Evolutionary conservation across 345 rosid genomes (phyloP), one percentile per base, ranked within the genome.

Genomic region (Lumnitzera racemosa): DNA sequence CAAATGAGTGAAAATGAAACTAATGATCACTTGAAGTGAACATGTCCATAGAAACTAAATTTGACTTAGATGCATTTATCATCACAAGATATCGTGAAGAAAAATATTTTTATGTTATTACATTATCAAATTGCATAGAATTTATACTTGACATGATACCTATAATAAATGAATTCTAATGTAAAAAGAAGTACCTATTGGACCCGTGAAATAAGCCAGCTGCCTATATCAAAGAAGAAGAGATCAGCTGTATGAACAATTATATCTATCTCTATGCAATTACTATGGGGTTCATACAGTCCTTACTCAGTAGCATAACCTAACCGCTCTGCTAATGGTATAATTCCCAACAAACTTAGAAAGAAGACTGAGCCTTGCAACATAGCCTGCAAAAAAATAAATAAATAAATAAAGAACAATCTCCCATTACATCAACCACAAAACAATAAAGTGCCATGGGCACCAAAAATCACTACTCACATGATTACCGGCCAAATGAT

Each of bases 281-380:
- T 61, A 41, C 24, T 49, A 61, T 56, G 51, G 25, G 51, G 51
- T 54, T 59, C 63, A 56, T 51, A 4, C 16, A 66, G 13, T 56
- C 46, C 91, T 82, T 79, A 92, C 98, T 92, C 98, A 2, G 98
- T 92, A 53, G 91, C 91, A 81, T 92, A 92, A 74, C 98, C 96
- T 63, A 92, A 80, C 70, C 96, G 96, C 77, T 92, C 98, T 2
- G 98, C 96, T 80, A 89, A 83, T 36, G 96, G 98, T 56, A 83
- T 82, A 60, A 92, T 92, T 24, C 96, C 96, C 70, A 92, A 49
- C 62, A 92, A 72, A 75, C 96, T 87, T 49, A 89, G 67, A 64
- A 87, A 74, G 87, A 92, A 92, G 63, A 89, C 78, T 89, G 86
- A 83, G 4, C 96, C 94, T 94, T 85, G 83, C 58, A 58, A 61